Base-by-base conservation (phyloP, 805 yeast genomes). In the Clavispora fructus region DNA sequence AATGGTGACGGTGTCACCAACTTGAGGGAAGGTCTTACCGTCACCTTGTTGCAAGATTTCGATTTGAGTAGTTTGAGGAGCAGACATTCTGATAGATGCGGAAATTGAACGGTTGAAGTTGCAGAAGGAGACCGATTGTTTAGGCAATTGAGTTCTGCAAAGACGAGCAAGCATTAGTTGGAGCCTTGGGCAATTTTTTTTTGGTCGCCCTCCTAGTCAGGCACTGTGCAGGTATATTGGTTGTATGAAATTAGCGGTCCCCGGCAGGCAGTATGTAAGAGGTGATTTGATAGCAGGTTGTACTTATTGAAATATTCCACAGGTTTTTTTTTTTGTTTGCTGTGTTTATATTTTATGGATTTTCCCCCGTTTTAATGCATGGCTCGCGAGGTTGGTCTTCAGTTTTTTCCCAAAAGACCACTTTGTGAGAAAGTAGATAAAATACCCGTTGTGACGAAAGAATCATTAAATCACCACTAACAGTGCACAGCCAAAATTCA, bases 1-100 rank as follows among this genome's bases (percentile, higher is more conserved):
- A 64, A 92, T 92, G 54, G 97, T 84, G 56, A 92, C 94, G 54
- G 75, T 71, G 73, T 91, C 97, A 59, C 97, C 97, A 35, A 74
- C 65, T 68, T 85, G 75, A 64, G 98, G 97, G 82, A 76, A 91
- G 60, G 83, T 84, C 64, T 75, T 78, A 54, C 94, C 95, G 68
- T 92, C 96, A 69, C 97, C 90, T 67, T 70, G 70, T 56, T 68
- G 74, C 52, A 71, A 50, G 52, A 69, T 56, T 56, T 71, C 75
- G 52, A 71, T 62, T 58, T 69, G 67, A 32, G 75, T 69, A 41
- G 68, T 62, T 39, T 61, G 57, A 43, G 71, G 74, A 48, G 72
- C 69, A 43, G 73, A 66, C 74, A 69, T 68, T 44, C 33, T 52
- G 33, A 40, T 17, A 8, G 50, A 33, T 9, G 43, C 12, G 17